These are phyloP conservation scores for Meyerozyma guilliermondii DNA, from an alignment of 1,139 yeast species.

Conservation along the genomic window DNA sequence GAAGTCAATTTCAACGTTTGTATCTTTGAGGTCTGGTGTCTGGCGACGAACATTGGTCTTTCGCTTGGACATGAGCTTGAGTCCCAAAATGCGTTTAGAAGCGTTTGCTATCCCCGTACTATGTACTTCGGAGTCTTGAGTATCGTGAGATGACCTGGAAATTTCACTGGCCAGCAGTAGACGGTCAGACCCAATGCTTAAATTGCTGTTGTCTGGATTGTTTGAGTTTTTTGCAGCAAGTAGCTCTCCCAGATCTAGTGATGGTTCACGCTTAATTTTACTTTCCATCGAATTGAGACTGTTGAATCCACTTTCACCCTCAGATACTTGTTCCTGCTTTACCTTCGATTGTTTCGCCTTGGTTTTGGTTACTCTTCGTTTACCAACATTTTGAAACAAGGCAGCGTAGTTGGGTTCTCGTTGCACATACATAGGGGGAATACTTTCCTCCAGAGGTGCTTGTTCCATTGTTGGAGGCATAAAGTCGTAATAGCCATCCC, in stretches of 20 bases:
- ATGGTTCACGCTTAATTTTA: neutral
- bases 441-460: neutral
- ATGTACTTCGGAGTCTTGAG: neutral
- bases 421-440: neutral
- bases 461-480: neutral
- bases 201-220: neutral
- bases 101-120: constrained; percentile 23
- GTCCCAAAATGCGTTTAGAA: constrained; percentile 37
- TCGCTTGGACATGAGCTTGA: constrained; percentile 28
- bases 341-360: constrained; percentile 12
- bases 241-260: neutral
- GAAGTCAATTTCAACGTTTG: constrained; percentile 34
- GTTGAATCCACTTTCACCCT: neutral
- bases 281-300: neutral
- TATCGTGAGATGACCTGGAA: constrained; percentile 6
- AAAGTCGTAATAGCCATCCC: neutral
- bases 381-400: constrained; percentile 42
- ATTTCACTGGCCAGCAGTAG: constrained; percentile 7
- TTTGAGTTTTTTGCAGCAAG: neutral
- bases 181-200: neutral
- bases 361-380: constrained; percentile 28
- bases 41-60: constrained; percentile 11
- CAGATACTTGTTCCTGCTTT: neutral
- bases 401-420: constrained; percentile 44
- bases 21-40: constrained; percentile 21